Evolutionary conservation across 73 alveolate species (phyloP).

Genomic region (Diophrys sp.): DNA sequence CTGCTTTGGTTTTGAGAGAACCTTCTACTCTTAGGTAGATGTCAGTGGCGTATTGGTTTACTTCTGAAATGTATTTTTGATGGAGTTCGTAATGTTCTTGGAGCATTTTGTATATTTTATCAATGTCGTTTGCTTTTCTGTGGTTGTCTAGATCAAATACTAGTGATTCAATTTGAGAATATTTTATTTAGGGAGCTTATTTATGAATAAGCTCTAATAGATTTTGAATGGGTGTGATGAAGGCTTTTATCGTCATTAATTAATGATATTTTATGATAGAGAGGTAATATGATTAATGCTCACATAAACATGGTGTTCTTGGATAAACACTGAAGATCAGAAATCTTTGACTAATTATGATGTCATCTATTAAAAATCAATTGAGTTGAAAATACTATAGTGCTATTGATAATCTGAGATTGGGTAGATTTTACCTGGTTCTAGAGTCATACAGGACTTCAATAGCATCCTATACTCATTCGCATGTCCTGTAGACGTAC

Average conservation of each 20-base stretch:
- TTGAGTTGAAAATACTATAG: no score
- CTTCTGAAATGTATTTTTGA: conserved; percentile 36
- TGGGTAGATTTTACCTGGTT: no score
- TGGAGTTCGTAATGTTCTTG: conserved; percentile 31
- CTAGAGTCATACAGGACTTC: no score
- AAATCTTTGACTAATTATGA: no score
- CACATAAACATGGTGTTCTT: no score
- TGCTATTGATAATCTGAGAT: no score
- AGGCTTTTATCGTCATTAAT: neutral
- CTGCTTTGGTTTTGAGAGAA: conserved; percentile 29
- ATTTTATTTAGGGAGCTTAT: conserved; percentile 16
- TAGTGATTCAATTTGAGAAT: conserved; percentile 4
- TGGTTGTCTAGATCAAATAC: conserved; percentile 13
- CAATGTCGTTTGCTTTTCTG: conserved; percentile 18
- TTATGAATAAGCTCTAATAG: conserved; percentile 16
- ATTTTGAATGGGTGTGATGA: neutral
- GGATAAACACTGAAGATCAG: no score
- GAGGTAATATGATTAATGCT: no score
- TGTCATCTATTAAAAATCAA: no score
- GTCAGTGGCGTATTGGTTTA: conserved; percentile 31
- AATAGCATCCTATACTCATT: no score
- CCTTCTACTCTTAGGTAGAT: conserved; percentile 20
- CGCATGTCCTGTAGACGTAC: no score
- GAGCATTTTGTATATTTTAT: conserved; percentile 17
- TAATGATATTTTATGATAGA: no score